Evolutionary conservation across 768 basidiomycete genomes (phyloP).

Genomic region (Hericium coralloides): DNA sequence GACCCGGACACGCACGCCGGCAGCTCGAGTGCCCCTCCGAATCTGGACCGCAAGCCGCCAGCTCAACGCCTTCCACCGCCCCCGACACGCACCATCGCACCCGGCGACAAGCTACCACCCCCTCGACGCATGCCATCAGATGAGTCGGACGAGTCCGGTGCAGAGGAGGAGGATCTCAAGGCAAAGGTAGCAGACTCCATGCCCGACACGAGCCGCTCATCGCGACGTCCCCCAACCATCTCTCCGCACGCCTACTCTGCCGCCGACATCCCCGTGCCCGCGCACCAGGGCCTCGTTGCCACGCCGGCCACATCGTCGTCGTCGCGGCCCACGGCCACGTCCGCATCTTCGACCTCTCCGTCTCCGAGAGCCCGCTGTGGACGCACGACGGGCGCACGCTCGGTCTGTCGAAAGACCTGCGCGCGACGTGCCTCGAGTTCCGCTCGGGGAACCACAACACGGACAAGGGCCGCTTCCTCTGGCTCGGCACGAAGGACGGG

Average conservation of each 20-base stretch:
- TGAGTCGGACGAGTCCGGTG: slow-evolving; percentile 17
- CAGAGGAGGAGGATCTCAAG: slow-evolving; percentile 43
- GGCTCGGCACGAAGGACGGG: slow-evolving; percentile 90
- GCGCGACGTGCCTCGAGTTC: slow-evolving; percentile 77
- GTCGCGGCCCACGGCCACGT: slow-evolving; percentile 52
- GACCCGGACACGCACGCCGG: neutral
- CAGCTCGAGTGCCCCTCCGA: slow-evolving; percentile 1
- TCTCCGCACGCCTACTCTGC: slow-evolving; percentile 28
- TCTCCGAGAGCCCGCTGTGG: slow-evolving; percentile 35
- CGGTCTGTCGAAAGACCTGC: slow-evolving; percentile 53
- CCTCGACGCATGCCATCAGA: slow-evolving; percentile 38
- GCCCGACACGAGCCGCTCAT: slow-evolving; percentile 63
- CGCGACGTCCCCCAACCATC: slow-evolving; percentile 38
- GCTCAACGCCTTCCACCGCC: slow-evolving; percentile 60
- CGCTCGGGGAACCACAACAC: slow-evolving; percentile 42
- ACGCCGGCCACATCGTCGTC: slow-evolving; percentile 48
- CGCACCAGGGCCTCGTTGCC: slow-evolving; percentile 45
- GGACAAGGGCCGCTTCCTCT: slow-evolving; percentile 20
- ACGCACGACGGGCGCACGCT: slow-evolving; percentile 55
- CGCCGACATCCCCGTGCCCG: slow-evolving; percentile 42
- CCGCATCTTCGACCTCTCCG: slow-evolving; percentile 51
- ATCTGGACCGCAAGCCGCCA: slow-evolving; percentile 17
- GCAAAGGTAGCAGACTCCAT: slow-evolving; percentile 38
- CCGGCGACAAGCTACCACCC: slow-evolving; percentile 63
- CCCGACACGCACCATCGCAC: slow-evolving; percentile 63